A percentile compares a stretch with the other conserved stretches of the same genome.
Conservation (phyloP, 805 yeast species). For the Lipomyces chichibuensis region DNA sequence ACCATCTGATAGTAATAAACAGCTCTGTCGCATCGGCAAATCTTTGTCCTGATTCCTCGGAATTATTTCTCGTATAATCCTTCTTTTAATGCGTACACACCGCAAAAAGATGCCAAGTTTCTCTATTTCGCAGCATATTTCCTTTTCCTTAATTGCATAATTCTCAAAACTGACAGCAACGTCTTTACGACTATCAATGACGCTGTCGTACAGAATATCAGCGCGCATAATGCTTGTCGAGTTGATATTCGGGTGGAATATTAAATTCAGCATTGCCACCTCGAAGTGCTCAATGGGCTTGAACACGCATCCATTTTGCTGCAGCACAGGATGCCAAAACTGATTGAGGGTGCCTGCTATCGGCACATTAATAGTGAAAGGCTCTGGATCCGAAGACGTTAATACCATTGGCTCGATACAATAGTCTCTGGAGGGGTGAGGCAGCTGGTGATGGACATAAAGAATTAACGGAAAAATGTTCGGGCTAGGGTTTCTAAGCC, state of each 20-base stretch:
- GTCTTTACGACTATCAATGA: background rate
- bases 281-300: constrained; percentile 51
- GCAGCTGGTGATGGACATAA: background rate
- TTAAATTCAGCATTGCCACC: constrained; percentile 72
- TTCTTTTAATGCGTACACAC: constrained; percentile 28
- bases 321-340: constrained; percentile 11
- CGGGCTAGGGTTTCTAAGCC: no score
- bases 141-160: background rate
- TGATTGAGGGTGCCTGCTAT: background rate
- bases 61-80: constrained; percentile 78
- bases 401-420: background rate
- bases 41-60: constrained; percentile 92
- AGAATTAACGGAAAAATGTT: constrained; percentile 3
- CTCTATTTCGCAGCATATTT: constrained; percentile 2
- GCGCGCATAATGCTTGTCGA: constrained; percentile 90
- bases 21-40: constrained; percentile 80
- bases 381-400: background rate
- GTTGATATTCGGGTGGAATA: constrained; percentile 81
- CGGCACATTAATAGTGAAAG: background rate
- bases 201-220: constrained; percentile 56
- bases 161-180: background rate
- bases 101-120: background rate
- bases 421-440: background rate
- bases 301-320: constrained; percentile 13
- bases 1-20: constrained; percentile 52